Evolutionary conservation across 1,139 yeast genomes (phyloP).

Genomic region (Pichia sp.): DNA sequence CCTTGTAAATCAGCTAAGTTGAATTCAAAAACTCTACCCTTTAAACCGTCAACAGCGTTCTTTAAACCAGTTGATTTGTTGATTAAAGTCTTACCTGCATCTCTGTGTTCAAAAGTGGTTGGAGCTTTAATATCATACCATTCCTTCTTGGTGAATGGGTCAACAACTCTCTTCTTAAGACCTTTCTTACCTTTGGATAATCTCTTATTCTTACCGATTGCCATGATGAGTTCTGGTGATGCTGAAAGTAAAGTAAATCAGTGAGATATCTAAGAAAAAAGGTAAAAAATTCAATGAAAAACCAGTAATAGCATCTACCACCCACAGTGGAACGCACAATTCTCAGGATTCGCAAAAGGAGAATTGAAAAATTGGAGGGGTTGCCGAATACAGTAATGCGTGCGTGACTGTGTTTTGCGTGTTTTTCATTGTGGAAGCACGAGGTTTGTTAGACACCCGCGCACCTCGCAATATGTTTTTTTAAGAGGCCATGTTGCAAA

Average conservation of each 20-base stretch:
- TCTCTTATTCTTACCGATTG: slow-evolving; percentile 97
- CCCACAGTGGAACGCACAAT: neutral
- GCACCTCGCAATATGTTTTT: neutral
- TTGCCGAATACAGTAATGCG: neutral
- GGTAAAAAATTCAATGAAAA: neutral
- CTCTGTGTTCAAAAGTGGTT: slow-evolving; percentile 88
- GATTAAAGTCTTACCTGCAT: slow-evolving; percentile 90
- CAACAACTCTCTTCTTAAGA: slow-evolving; percentile 90
- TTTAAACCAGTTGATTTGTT: slow-evolving; percentile 91
- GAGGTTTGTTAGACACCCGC: neutral
- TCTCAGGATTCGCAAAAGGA: neutral
- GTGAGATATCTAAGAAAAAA: neutral
- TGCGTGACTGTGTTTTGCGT: neutral
- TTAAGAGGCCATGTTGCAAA: no score
- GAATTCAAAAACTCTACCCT: slow-evolving; percentile 86
- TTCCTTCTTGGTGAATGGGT: slow-evolving; percentile 93
- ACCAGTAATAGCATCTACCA: neutral
- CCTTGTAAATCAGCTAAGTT: slow-evolving; percentile 87
- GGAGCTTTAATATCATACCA: slow-evolving; percentile 96
- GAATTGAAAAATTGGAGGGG: neutral
- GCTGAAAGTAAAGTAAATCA: slow-evolving; percentile 6
- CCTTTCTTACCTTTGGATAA: slow-evolving; percentile 95
- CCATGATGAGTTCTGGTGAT: slow-evolving; percentile 43
- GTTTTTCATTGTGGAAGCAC: neutral
- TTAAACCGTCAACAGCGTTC: slow-evolving; percentile 87